Conservation (phyloP, 352 stramenopile genomes). For the Pythium chondricola region DNA sequence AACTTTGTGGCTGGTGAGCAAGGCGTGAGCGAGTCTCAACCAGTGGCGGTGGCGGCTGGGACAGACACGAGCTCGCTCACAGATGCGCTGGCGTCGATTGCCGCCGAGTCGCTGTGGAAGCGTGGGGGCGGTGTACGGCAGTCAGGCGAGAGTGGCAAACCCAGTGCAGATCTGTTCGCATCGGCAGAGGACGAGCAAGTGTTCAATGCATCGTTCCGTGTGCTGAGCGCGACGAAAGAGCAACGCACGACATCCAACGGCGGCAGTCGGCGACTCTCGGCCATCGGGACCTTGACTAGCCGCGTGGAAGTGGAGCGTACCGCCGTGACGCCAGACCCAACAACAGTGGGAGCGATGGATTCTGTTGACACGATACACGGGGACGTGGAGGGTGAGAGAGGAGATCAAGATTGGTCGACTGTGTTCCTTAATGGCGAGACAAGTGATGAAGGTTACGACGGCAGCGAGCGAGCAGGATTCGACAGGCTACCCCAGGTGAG, state of each 20-base stretch:
- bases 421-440: not conserved
- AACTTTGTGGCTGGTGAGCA: constrained; percentile 14
- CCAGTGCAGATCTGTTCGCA: constrained; percentile 17
- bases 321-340: not conserved
- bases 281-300: constrained; percentile 3
- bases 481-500: not conserved
- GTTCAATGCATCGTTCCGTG: constrained; percentile 28
- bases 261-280: constrained; percentile 2
- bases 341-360: not conserved
- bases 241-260: constrained; percentile 1
- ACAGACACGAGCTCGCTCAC: too few relatives aligned
- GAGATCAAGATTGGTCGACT: too few relatives aligned
- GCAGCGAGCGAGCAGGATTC: not conserved
- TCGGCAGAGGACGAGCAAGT: constrained; percentile 24
- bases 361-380: not conserved
- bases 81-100: not conserved
- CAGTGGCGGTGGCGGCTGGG: not conserved
- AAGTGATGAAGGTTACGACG: not conserved
- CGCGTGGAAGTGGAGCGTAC: not conserved
- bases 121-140: constrained; percentile 21
- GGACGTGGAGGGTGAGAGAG: not conserved
- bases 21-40: not conserved
- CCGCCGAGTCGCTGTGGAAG: constrained; percentile 51
- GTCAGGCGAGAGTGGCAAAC: constrained; percentile 1
- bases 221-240: constrained; percentile 25